These are phyloP conservation scores for Diaporthe eres DNA, from an alignment of 2,329 filamentous ascomycete genomes.

Conservation along the genomic window DNA sequence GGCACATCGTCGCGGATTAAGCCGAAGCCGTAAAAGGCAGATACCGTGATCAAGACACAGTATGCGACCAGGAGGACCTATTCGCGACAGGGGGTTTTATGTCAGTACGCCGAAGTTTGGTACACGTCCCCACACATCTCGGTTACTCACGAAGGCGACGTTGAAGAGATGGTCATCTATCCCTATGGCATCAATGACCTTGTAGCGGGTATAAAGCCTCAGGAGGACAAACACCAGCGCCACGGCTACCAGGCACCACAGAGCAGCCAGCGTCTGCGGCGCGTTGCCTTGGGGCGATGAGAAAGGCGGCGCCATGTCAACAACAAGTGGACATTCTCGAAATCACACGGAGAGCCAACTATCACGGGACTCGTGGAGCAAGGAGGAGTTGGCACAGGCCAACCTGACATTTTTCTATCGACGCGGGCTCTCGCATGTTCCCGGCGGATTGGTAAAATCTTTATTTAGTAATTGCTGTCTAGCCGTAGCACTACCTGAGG, in stretches of 20 bases:
- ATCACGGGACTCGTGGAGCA: not conserved
- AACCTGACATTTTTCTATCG: not conserved
- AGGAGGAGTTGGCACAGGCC: conserved; percentile 1
- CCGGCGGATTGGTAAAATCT: not conserved
- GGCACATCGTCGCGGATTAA: conserved; percentile 31
- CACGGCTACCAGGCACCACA: conserved; percentile 27
- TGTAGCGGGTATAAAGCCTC: conserved; percentile 32
- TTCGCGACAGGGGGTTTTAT: not conserved
- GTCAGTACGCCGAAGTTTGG: not conserved
- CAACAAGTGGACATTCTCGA: not conserved
- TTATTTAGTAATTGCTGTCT: conserved; percentile 1
- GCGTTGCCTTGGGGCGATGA: conserved; percentile 35
- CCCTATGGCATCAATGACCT: conserved; percentile 29
- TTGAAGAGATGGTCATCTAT: conserved; percentile 35
- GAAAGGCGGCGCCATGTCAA: conserved; percentile 28
- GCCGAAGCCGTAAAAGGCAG: conserved; percentile 23
- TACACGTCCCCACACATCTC: not conserved
- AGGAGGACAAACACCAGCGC: conserved; percentile 25
- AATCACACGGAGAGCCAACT: not conserved
- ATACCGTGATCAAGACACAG: conserved; percentile 24
- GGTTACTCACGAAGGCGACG: conserved; percentile 22
- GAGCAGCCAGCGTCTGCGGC: conserved; percentile 36
- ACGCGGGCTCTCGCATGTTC: not conserved
- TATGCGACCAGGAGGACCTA: conserved; percentile 25
- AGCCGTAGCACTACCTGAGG: not conserved